Evolutionary conservation across 768 basidiomycete genomes (phyloP).

Genomic region (Mrakia gelida): DNA sequence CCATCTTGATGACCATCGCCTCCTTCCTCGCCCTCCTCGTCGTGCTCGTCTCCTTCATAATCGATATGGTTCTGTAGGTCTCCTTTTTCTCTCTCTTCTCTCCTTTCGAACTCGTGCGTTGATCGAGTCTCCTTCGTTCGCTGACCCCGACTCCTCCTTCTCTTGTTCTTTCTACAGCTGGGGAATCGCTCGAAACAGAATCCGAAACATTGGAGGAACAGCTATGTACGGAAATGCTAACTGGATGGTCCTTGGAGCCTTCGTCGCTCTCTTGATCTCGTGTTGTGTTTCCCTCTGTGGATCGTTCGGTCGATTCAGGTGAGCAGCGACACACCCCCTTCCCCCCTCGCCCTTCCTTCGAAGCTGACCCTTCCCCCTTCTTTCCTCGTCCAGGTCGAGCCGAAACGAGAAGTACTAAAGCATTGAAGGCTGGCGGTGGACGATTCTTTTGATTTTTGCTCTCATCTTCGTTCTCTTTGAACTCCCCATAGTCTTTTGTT

Average conservation of each 20-base stretch:
- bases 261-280: neutral
- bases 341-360: no score
- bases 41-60: slow-evolving; percentile 2
- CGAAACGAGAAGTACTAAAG: slow-evolving; percentile 16
- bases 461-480: no score
- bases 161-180: neutral
- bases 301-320: slow-evolving; percentile 26
- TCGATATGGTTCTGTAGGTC: slow-evolving; percentile 22
- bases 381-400: neutral
- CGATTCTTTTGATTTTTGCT: no score
- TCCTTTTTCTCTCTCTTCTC: no score
- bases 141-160: neutral
- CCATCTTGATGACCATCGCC: slow-evolving; percentile 29
- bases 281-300: slow-evolving; percentile 18
- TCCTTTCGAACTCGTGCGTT: no score
- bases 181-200: slow-evolving; percentile 17
- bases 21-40: slow-evolving; percentile 27
- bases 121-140: neutral
- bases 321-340: no score
- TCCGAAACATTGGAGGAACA: slow-evolving; percentile 15
- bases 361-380: no score
- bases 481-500: no score
- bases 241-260: slow-evolving; percentile 26
- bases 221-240: slow-evolving; percentile 20
- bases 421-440: no score